Evolutionary conservation across 2,329 filamentous ascomycete species (phyloP).

Genomic region (Colletotrichum cuscutae): DNA sequence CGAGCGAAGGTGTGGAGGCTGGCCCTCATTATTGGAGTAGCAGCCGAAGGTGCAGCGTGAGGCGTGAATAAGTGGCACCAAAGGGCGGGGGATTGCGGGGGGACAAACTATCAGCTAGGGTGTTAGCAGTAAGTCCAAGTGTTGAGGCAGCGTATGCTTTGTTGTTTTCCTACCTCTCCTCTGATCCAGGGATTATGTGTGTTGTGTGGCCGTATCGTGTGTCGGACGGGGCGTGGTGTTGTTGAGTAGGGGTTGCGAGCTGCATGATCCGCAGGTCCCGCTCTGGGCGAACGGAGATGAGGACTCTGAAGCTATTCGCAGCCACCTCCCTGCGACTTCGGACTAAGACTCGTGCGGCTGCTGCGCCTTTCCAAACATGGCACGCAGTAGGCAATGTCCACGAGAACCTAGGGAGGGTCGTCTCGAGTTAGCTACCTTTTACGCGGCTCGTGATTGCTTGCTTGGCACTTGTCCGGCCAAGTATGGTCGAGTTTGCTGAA

Average conservation of each 20-base stretch:
- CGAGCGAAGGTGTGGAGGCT: conserved; percentile 33
- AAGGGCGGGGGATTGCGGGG: conserved; percentile 15
- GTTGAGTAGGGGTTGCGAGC: conserved; percentile 15
- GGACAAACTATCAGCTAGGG: not conserved
- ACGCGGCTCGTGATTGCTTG: not conserved
- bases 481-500: not conserved
- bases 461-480: not conserved
- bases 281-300: conserved; percentile 33
- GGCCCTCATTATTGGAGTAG: conserved; percentile 11
- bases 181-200: not conserved
- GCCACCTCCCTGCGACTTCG: conserved; percentile 23
- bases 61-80: not conserved
- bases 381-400: not conserved
- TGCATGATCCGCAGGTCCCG: conserved; percentile 34
- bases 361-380: not conserved
- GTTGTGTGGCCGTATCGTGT: not conserved
- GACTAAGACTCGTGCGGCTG: conserved; percentile 7
- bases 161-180: not conserved
- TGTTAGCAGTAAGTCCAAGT: not conserved
- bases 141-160: not conserved
- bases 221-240: not conserved
- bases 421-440: not conserved
- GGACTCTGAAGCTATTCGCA: conserved; percentile 31
- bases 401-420: not conserved
- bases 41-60: conserved; percentile 6